Conservation (phyloP, 2,329 filamentous ascomycete genomes). For the Paracorniculantispora psalliotae region DNA sequence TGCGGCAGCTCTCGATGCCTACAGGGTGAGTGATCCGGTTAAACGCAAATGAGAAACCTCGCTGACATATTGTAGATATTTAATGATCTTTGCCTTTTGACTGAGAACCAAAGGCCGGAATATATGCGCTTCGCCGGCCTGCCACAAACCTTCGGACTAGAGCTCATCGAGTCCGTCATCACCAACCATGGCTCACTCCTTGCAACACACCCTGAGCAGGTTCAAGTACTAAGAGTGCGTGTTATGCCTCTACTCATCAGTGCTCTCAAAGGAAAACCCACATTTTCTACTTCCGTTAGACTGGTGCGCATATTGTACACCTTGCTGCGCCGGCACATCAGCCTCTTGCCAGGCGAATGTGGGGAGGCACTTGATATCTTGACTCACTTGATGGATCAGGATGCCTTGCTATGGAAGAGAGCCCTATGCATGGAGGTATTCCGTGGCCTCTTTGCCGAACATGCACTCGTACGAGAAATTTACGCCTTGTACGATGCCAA, state of each 20-base stretch:
- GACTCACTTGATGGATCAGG: slow-evolving; percentile 83
- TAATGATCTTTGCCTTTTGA: slow-evolving; percentile 82
- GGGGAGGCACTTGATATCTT: slow-evolving; percentile 77
- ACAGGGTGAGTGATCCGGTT: slow-evolving; percentile 48
- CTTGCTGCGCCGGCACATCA: slow-evolving; percentile 71
- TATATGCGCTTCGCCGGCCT: slow-evolving; percentile 77
- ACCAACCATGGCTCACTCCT: slow-evolving; percentile 82
- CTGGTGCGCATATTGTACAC: slow-evolving; percentile 79
- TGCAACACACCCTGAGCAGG: slow-evolving; percentile 71
- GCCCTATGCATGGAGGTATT: slow-evolving; percentile 89
- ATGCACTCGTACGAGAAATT: slow-evolving; percentile 70
- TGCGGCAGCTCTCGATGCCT: slow-evolving; percentile 78
- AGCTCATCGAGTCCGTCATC: slow-evolving; percentile 86
- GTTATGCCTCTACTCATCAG: slow-evolving; percentile 81
- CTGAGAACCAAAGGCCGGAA: slow-evolving; percentile 76
- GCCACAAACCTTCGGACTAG: slow-evolving; percentile 77
- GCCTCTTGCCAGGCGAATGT: slow-evolving; percentile 70
- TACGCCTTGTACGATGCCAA: slow-evolving; percentile 74
- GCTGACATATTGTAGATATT: slow-evolving; percentile 55
- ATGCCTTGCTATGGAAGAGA: slow-evolving; percentile 79
- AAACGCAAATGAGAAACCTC: slow-evolving; percentile 13
- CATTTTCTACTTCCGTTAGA: slow-evolving; percentile 77
- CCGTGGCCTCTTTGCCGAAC: slow-evolving; percentile 77
- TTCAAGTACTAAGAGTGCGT: slow-evolving; percentile 67
- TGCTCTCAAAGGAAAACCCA: slow-evolving; percentile 69